phyloP scores from a whole-genome alignment of 2,329 filamentous ascomycete species.

The Calonectria fujianensis region DNA sequence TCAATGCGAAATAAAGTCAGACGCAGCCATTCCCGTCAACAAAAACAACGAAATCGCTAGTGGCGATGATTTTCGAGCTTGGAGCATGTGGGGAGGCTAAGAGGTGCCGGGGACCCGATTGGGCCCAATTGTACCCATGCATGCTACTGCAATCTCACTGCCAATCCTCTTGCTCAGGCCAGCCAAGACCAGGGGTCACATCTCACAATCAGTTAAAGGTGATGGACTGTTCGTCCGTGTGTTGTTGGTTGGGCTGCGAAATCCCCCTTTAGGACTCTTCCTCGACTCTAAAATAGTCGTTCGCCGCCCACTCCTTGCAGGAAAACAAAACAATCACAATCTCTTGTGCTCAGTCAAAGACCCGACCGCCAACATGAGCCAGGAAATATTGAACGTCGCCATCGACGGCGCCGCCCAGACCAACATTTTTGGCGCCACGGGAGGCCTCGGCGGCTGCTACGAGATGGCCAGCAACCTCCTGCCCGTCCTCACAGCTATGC shows the following conservation, averaged over 20 bases:
- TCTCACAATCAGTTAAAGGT: background rate
- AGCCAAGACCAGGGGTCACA: background rate
- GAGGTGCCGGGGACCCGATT: background rate
- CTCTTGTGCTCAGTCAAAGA: background rate
- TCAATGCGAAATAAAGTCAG: background rate
- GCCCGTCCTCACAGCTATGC: background rate
- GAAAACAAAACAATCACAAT: background rate
- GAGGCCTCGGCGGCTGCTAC: background rate
- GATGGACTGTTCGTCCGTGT: background rate
- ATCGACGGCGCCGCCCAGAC: background rate
- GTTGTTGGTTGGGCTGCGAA: background rate
- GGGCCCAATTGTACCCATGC: background rate
- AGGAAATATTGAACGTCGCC: background rate
- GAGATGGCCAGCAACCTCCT: background rate
- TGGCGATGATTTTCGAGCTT: background rate
- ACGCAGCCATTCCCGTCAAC: background rate
- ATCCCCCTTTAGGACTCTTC: background rate
- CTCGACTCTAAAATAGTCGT: background rate
- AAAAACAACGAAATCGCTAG: background rate
- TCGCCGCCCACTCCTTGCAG: background rate
- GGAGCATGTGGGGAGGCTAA: conserved; percentile 5
- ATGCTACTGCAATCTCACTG: conserved; percentile 1
- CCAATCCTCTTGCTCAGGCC: background rate
- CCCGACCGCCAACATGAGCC: background rate
- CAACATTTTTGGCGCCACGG: background rate